Base-by-base conservation (phyloP, 768 basidiomycete genomes). In the Panaeolus cyanescens region DNA sequence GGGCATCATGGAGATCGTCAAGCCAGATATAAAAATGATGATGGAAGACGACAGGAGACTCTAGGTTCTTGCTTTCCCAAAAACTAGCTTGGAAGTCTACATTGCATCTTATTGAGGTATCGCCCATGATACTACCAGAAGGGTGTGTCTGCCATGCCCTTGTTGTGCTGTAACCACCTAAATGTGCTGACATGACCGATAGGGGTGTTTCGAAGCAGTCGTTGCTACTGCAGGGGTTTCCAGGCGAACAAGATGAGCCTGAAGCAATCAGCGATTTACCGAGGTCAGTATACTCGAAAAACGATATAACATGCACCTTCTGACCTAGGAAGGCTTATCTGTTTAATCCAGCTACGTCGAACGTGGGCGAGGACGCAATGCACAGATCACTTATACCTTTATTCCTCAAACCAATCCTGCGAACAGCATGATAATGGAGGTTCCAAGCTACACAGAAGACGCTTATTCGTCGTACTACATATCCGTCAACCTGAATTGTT, bases 401-500 rank as follows among this genome's bases (percentile, higher is more conserved):
- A 68, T 68, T 42, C 79, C 77, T 4, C 72, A 74, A 60, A 67
- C 59, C 8, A 67, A 63, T n/a, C 73, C 73, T 7, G 68, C 73
- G 4, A 80, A 79, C 58, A 72, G 72, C 42, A 81, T 80, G 79
- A 67, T 75, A 3, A 67, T 80, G 37, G 67, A 70, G 9, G 70
- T 76, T 33, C 77, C 78, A 34, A 62, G 57, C 22, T 42, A 65
- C 69, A 15, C 70, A 65, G 65, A 54, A 67, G 30, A 65, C 56
- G 64, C 70, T n/a, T 72, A 74, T 28, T 72, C 74, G 3, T 71
- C 77, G 15, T 82, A 82, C 53, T 78, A 77, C 58, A 79, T 84
- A 22, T 75, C 78, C 13, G 80, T 83, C 22, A 77, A 71, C 57
- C 69, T 81, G 72, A 83, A 83, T 65, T 81, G 80, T 64, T 83